These are phyloP conservation scores for Naganishia friedmannii DNA, from an alignment of 768 basidiomycete genomes.

Conservation along the genomic window DNA sequence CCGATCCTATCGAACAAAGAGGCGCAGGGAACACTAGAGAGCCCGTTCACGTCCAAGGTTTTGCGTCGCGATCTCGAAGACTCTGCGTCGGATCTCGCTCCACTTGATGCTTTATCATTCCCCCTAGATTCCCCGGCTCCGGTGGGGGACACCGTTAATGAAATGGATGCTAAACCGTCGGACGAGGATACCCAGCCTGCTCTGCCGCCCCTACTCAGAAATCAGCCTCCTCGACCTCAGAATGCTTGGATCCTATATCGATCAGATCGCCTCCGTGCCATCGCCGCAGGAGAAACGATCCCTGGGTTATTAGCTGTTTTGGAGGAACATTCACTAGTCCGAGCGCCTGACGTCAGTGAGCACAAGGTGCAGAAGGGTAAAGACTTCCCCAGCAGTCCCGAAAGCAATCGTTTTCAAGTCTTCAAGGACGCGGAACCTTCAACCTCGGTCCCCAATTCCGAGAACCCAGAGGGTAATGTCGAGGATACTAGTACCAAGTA, in stretches of 20 bases:
- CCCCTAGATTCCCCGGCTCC: neutral
- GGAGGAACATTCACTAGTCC: constrained; percentile 9
- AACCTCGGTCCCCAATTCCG: neutral
- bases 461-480: neutral
- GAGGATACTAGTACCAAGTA: neutral
- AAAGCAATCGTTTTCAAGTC: constrained; percentile 22
- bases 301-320: constrained; percentile 33
- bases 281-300: constrained; percentile 45
- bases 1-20: neutral
- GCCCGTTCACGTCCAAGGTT: neutral
- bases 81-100: neutral
- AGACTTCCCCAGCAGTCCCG: constrained; percentile 13
- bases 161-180: no score
- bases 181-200: neutral
- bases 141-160: neutral
- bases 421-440: constrained; percentile 24
- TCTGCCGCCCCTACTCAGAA: neutral
- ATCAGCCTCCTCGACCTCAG: constrained; percentile 58
- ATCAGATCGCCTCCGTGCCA: constrained; percentile 58
- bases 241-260: constrained; percentile 84
- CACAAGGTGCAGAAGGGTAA: constrained; percentile 26
- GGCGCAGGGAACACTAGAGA: neutral
- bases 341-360: constrained; percentile 25
- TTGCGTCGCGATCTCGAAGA: neutral
- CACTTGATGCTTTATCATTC: neutral